Percentiles rank a stretch among this genome's conserved stretches.
phyloP scores from a whole-genome alignment of 176 grass and related monocot genomes.

The Otatea glauca region DNA sequence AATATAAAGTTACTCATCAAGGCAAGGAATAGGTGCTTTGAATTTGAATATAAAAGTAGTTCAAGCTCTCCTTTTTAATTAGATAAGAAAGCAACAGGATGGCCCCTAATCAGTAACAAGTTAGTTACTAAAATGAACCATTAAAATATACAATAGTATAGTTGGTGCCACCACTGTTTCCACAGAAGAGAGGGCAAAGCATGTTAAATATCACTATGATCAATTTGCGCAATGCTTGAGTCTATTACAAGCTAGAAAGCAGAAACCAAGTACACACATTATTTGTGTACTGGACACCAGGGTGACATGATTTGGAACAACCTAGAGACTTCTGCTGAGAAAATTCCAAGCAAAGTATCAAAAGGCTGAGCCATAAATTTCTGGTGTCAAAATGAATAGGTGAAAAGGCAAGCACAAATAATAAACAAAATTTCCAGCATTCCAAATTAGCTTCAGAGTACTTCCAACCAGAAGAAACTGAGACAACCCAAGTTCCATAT shows the following conservation, averaged over 20 bases:
- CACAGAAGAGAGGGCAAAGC: constrained; percentile 3
- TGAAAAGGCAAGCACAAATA: constrained; percentile 25
- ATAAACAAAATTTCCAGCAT: not conserved
- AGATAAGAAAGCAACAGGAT: constrained; percentile 43
- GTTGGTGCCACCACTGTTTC: constrained; percentile 36
- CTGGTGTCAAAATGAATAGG: not conserved
- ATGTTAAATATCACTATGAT: constrained; percentile 19
- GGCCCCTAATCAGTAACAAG: not conserved
- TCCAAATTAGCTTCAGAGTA: constrained; percentile 18
- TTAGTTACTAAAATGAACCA: constrained; percentile 16
- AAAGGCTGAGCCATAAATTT: not conserved
- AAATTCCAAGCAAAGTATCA: not conserved
- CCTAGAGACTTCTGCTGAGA: constrained; percentile 4
- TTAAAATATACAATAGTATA: constrained; percentile 21
- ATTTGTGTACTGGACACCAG: constrained; percentile 16
- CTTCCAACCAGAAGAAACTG: constrained; percentile 28
- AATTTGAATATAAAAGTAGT: constrained; percentile 33
- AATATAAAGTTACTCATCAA: constrained; percentile 16
- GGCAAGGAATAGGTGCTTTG: constrained; percentile 19
- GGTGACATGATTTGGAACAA: constrained; percentile 32
- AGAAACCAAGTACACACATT: constrained; percentile 24
- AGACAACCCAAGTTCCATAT: constrained; percentile 21
- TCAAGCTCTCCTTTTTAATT: constrained; percentile 21
- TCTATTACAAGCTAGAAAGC: constrained; percentile 34
- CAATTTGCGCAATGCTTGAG: constrained; percentile 8